Base-by-base conservation (phyloP, 176 grass and related monocot species). In the Calamus simplicifolius region DNA sequence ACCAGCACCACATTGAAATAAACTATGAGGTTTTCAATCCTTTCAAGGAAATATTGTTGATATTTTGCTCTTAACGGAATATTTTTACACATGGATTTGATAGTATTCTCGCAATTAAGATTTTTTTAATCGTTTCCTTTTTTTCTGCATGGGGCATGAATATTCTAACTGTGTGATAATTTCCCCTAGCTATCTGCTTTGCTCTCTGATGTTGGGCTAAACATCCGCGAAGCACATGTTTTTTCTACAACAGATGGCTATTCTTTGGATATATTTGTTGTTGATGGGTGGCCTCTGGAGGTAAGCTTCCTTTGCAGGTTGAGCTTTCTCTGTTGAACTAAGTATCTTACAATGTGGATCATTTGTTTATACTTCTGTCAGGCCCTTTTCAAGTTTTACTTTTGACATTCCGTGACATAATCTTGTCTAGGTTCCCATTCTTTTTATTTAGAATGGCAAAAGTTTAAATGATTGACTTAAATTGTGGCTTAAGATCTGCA, bases 191-290 rank as follows among this genome's bases (percentile, higher is more conserved):
- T 97, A 57, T 88, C 87, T 30, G 52, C 93, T 16, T 71, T 91
- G 73, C 73, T 97, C 15, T 88, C 84, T 35, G 84, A 85, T 54
- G 23, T 97, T 77, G 88, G 75, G 27, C 59, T 97, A 72, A 88
- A 97, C 50, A 97, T 97, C 56, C 81, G 87, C 60, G 93, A 97
- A 85, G 93, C 84, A 75, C 93, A 97, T 85, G 93, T 92, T n/a
- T 97, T 97, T 78, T 97, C 93, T 67, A 92, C 93, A 51, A 69
- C 55, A 4, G 93, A 97, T 82, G 93, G 93, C 16, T 88, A 81
- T 85, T 97, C 84, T 60, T 78, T 97, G 79, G 93, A 92, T 50
- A 75, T 88, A 6, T 97, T 97, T 82, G 87, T 91, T 78, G 87
- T 97, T 63, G 87, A 92, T 76, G 93, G 93, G 52, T 97, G 93